phyloP scores from a whole-genome alignment of 345 rosid species.

The Salix viminalis region DNA sequence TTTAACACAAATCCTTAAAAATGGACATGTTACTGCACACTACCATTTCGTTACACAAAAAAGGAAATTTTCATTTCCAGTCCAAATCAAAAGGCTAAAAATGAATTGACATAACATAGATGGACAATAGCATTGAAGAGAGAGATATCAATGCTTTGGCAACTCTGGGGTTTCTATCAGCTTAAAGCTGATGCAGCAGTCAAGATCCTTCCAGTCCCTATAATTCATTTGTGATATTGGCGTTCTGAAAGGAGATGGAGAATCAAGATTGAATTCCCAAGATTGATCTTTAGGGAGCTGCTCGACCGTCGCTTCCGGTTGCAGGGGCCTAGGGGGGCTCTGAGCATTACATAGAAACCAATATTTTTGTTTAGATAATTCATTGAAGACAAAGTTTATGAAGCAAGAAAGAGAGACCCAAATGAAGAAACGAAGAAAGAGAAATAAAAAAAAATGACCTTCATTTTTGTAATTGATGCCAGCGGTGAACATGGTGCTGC shows the following conservation, averaged over 20 bases:
- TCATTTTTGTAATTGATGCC: conserved; percentile 2
- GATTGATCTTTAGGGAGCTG: conserved; percentile 9
- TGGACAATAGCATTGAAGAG: not conserved
- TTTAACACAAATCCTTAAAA: no score
- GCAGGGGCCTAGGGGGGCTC: conserved; percentile 16
- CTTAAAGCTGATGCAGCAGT: conserved; percentile 11
- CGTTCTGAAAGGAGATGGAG: conserved; percentile 18
- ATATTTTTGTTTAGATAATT: not conserved
- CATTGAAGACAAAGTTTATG: not conserved
- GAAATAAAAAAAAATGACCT: conserved; percentile 16
- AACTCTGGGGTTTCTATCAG: conserved; percentile 29
- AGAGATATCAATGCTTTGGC: conserved; percentile 12
- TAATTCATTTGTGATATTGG: conserved; percentile 21
- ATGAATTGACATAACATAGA: not conserved
- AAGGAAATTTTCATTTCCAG: not conserved
- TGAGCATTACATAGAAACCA: conserved; percentile 8
- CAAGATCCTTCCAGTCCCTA: conserved; percentile 10
- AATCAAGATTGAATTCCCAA: conserved; percentile 4
- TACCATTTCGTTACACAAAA: not conserved
- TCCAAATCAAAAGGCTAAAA: not conserved
- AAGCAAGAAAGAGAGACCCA: not conserved
- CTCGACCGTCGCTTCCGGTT: conserved; percentile 27
- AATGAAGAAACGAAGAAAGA: not conserved
- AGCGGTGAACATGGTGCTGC: conserved; percentile 8
- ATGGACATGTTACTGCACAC: not conserved